A percentile compares a stretch with the other conserved stretches of the same genome.
Conservation (phyloP, 345 rosid genomes). For the Hibiscus tridactylites region DNA sequence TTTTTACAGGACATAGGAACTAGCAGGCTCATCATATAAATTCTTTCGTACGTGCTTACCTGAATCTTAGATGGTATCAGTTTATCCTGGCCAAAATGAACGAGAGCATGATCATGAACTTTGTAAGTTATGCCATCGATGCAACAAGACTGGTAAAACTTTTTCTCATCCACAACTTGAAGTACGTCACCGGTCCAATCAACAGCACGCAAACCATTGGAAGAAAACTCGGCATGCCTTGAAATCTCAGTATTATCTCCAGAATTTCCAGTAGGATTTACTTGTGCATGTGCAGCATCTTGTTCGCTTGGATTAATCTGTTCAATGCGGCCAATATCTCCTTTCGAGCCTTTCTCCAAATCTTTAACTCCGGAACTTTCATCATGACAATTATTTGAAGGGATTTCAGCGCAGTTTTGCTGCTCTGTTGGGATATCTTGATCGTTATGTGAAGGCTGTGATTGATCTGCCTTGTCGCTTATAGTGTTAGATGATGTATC, state of each 20-base stretch:
- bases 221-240: not conserved
- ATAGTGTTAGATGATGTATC: constrained; percentile 9
- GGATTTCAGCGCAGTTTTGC: constrained; percentile 21
- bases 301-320: constrained; percentile 18
- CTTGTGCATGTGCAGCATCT: constrained; percentile 10
- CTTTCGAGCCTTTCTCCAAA: constrained; percentile 11
- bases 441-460: constrained; percentile 14
- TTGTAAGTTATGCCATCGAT: constrained; percentile 43
- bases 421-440: constrained; percentile 16
- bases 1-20: not conserved
- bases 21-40: not conserved
- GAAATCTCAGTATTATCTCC: constrained; percentile 9
- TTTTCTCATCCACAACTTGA: constrained; percentile 10
- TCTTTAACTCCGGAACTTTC: constrained; percentile 8
- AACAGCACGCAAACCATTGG: not conserved
- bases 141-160: constrained; percentile 41
- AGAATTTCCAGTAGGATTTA: constrained; percentile 22
- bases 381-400: constrained; percentile 13
- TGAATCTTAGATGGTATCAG: constrained; percentile 54
- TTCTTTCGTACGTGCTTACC: constrained; percentile 19
- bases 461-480: constrained; percentile 12
- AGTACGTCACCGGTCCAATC: not conserved
- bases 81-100: constrained; percentile 31
- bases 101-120: constrained; percentile 51
- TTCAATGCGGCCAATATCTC: constrained; percentile 12